These are phyloP conservation scores for Pseudomicrostroma phylloplanum DNA, from an alignment of 1,284 basidiomycete genomes.

Conservation along the genomic window DNA sequence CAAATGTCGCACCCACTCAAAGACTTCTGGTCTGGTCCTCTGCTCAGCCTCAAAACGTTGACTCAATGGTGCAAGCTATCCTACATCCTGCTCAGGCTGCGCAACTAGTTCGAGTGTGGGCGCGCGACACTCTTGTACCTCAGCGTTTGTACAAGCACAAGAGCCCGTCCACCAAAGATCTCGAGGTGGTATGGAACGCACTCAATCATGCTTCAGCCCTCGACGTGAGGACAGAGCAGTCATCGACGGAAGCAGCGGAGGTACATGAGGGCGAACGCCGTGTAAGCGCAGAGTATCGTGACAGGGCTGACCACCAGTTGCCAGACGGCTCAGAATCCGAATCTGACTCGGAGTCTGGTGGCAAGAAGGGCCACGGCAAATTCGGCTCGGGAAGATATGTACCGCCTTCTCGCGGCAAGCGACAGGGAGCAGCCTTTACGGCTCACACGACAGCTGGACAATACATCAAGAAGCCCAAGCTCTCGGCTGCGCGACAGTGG, in stretches of 20 bases:
- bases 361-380: no score
- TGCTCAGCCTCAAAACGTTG: slow-evolving; percentile 71
- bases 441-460: neutral
- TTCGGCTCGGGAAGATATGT: no score
- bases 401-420: neutral
- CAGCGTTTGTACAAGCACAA: slow-evolving; percentile 16
- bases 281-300: slow-evolving; percentile 22
- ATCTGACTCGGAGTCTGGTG: neutral
- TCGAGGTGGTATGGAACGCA: slow-evolving; percentile 65
- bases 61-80: slow-evolving; percentile 52
- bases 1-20: neutral
- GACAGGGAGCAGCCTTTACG: neutral
- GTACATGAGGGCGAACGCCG: slow-evolving; percentile 10
- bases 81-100: slow-evolving; percentile 46
- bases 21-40: slow-evolving; percentile 82
- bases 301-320: slow-evolving; percentile 10
- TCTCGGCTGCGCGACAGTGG: neutral
- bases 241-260: slow-evolving; percentile 4
- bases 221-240: neutral
- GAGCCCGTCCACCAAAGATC: slow-evolving; percentile 60
- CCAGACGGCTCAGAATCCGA: slow-evolving; percentile 6
- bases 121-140: slow-evolving; percentile 64
- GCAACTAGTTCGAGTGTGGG: slow-evolving; percentile 65
- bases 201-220: slow-evolving; percentile 42
- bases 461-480: slow-evolving; percentile 7